Percentiles rank a stretch among this genome's conserved stretches.
phyloP scores from a whole-genome alignment of 1,284 basidiomycete genomes.

The Leccinum subrobustum region DNA sequence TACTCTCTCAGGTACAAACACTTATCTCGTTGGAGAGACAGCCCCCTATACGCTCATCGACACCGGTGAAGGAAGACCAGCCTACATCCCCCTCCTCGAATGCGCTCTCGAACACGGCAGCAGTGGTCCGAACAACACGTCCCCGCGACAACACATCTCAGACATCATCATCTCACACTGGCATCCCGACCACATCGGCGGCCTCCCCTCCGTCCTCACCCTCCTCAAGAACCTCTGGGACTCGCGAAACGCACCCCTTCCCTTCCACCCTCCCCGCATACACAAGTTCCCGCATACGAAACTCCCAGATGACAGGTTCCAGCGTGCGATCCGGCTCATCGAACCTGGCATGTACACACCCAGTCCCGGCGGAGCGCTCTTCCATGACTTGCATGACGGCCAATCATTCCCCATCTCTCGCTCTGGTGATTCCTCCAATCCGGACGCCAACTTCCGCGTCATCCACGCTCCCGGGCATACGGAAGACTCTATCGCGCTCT shows the following conservation, averaged over 20 bases:
- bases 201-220: constrained; percentile 69
- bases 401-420: constrained; percentile 45
- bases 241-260: constrained; percentile 38
- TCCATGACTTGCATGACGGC: constrained; percentile 58
- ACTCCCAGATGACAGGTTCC: constrained; percentile 34
- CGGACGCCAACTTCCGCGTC: constrained; percentile 48
- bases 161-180: constrained; percentile 92
- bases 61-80: constrained; percentile 77
- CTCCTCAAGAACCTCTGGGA: constrained; percentile 65
- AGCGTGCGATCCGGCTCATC: constrained; percentile 44
- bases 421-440: background rate
- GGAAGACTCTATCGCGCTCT: constrained; percentile 77
- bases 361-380: constrained; percentile 37
- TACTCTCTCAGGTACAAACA: constrained; percentile 74
- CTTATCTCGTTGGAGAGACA: constrained; percentile 76
- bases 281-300: constrained; percentile 61
- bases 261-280: constrained; percentile 62
- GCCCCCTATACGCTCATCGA: constrained; percentile 84
- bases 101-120: constrained; percentile 44
- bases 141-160: constrained; percentile 55
- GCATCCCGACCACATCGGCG: constrained; percentile 86
- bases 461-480: constrained; percentile 93
- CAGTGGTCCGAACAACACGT: constrained; percentile 21
- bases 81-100: constrained; percentile 70
- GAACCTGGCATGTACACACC: constrained; percentile 46